Base-by-base conservation (phyloP, 495 filamentous ascomycete genomes). In the Margaritispora aquatica region DNA sequence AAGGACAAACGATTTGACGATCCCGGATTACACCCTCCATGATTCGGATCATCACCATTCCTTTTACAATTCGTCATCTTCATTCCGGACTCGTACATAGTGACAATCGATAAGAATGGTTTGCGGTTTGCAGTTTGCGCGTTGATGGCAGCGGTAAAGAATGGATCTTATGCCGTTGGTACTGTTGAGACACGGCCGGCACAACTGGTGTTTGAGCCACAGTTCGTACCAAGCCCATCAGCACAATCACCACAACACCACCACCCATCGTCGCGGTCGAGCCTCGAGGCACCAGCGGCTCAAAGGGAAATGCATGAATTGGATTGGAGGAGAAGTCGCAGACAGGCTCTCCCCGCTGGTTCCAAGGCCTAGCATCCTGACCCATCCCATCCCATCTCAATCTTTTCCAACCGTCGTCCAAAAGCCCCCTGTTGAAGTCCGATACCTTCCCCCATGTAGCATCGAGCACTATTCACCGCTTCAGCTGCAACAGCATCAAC, bases 61-160 rank as follows among this genome's bases (percentile, higher is more conserved):
- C 41, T 20, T 21, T 55, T 21, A 51, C 20, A 55, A 55, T 41
- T 55, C 58, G 58, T 51, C 58, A 61, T 56, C 46, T 51, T 20
- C 44, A 21, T 26, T 61, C 53, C 38, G 38, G 11, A n/a, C n/a
- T n/a, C n/a, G n/a, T n/a, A n/a, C n/a, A n/a, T n/a, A n/a, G n/a
- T n/a, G n/a, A n/a, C n/a, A n/a, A 56, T 55, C 51, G 38, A 50
- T 48, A 38, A 21, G 22, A 50, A 36, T 22, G 58, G 21, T 55
- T 26, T 51, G 10, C 26, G 51, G 15, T 44, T n/a, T n/a, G n/a
- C n/a, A n/a, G n/a, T n/a, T n/a, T n/a, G n/a, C n/a, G n/a, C n/a
- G n/a, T n/a, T 36, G 52, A 20, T 44, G 58, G 56, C 58, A 51
- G 58, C 58, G 58, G 58, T 20, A 54, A 56, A 51, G 27, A 51